phyloP scores from a whole-genome alignment of 2,329 filamentous ascomycete genomes.

The Colletotrichum abscissum region DNA sequence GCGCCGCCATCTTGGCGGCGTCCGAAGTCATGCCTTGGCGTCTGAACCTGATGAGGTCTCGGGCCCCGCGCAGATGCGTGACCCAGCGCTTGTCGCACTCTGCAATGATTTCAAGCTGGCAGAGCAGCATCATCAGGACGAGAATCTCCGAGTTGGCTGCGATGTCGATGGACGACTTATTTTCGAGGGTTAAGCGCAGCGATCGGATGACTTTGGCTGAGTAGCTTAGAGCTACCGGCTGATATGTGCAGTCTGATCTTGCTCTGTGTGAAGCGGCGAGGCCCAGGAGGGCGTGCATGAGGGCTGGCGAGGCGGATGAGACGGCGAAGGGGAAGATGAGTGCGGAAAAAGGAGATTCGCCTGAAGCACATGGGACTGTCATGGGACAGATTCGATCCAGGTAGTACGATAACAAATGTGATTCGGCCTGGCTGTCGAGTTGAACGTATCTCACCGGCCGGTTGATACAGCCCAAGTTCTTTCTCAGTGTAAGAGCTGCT shows the following conservation, averaged over 20 bases:
- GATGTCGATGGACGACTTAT: slow-evolving; percentile 20
- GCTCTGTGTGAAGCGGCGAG: slow-evolving; percentile 35
- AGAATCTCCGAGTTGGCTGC: slow-evolving; percentile 32
- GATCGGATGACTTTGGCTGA: slow-evolving; percentile 35
- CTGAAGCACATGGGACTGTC: slow-evolving; percentile 27
- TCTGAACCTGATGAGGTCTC: slow-evolving; percentile 52
- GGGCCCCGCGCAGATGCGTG: slow-evolving; percentile 54
- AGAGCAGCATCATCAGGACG: slow-evolving; percentile 36
- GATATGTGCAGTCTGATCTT: slow-evolving; percentile 21
- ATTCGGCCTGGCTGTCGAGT: slow-evolving; percentile 18
- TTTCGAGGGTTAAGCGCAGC: slow-evolving; percentile 22
- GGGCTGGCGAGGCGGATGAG: slow-evolving; percentile 33
- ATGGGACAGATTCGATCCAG: slow-evolving; percentile 35
- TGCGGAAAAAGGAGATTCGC: slow-evolving; percentile 32
- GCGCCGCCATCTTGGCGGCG: not conserved
- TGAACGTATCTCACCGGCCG: slow-evolving; percentile 22
- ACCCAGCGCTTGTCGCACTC: slow-evolving; percentile 56
- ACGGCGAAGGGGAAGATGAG: slow-evolving; percentile 35
- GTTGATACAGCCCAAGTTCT: slow-evolving; percentile 8
- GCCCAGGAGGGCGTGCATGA: slow-evolving; percentile 34
- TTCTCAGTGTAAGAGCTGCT: slow-evolving; percentile 11
- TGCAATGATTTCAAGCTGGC: slow-evolving; percentile 35
- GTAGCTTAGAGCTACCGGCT: slow-evolving; percentile 29
- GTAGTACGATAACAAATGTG: slow-evolving; percentile 33
- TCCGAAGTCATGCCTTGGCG: slow-evolving; percentile 35